Percentiles rank a stretch among this genome's conserved stretches.
Conservation (phyloP, 768 basidiomycete genomes). For the Pleurotus tuoliensis region DNA sequence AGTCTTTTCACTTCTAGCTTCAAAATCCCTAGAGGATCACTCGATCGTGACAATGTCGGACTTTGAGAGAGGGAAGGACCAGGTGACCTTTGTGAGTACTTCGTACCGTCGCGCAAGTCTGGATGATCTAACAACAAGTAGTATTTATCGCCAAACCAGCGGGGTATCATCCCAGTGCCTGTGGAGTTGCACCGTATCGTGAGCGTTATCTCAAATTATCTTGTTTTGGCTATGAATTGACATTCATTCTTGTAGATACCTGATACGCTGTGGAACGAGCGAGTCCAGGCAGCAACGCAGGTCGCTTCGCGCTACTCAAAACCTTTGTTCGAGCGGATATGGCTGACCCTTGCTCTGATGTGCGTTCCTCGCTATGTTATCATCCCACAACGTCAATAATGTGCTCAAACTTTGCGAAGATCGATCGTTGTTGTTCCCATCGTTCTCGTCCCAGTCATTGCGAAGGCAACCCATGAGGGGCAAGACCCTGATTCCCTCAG, state of each 20-base stretch:
- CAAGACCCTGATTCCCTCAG: slow-evolving; percentile 5
- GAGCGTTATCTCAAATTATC: not conserved
- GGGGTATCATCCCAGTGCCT: slow-evolving; percentile 25
- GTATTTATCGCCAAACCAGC: slow-evolving; percentile 29
- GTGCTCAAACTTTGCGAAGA: slow-evolving; percentile 18
- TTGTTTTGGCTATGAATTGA: not conserved
- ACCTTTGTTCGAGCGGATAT: slow-evolving; percentile 41
- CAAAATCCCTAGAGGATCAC: not conserved
- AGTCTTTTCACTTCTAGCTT: slow-evolving; percentile 9
- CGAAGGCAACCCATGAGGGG: slow-evolving; percentile 21
- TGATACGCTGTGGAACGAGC: slow-evolving; percentile 38
- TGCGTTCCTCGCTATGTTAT: slow-evolving; percentile 19
- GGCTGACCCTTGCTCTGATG: slow-evolving; percentile 35
- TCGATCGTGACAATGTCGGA: slow-evolving; percentile 11
- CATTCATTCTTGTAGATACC: slow-evolving; percentile 27
- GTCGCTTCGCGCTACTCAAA: slow-evolving; percentile 37
- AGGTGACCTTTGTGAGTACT: slow-evolving; percentile 6
- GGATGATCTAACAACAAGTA: slow-evolving; percentile 16
- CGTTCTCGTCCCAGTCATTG: slow-evolving; percentile 30
- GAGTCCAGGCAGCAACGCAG: slow-evolving; percentile 33
- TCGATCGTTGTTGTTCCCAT: slow-evolving; percentile 36
- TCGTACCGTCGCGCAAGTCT: slow-evolving; percentile 2
- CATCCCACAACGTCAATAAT: not conserved
- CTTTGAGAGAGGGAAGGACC: slow-evolving; percentile 8
- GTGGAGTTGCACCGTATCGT: slow-evolving; percentile 36